Conservation (phyloP, 352 stramenopile genomes). For the Nothophytophthora sp. region DNA sequence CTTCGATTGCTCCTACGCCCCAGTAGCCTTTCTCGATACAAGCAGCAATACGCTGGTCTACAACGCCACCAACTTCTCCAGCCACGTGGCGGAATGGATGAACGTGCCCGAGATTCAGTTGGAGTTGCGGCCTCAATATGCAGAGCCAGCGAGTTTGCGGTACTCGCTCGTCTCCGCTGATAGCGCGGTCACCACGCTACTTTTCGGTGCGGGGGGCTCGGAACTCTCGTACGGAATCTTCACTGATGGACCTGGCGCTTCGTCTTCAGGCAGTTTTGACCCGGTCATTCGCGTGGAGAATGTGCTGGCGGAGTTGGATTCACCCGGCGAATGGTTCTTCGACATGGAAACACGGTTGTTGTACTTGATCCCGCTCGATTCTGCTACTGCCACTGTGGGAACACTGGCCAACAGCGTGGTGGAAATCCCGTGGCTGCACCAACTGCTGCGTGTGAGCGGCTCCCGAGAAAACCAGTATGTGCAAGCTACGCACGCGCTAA, state of each 20-base stretch:
- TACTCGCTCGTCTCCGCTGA: conserved; percentile 42
- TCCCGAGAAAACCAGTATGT: conserved; percentile 56
- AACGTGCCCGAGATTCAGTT: conserved; percentile 17
- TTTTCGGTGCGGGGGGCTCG: conserved; percentile 47
- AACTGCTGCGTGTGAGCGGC: conserved; percentile 65
- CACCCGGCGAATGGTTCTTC: conserved; percentile 71
- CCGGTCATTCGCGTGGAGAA: conserved; percentile 64
- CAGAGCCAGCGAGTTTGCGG: conserved; percentile 33
- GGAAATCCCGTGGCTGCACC: conserved; percentile 59
- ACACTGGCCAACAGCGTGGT: conserved; percentile 31
- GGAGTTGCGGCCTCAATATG: conserved; percentile 34
- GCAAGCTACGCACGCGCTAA: conserved; percentile 39
- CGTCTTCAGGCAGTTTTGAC: conserved; percentile 2
- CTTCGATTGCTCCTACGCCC: conserved; percentile 40
- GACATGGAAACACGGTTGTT: conserved; percentile 42
- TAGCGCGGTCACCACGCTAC: conserved; percentile 15
- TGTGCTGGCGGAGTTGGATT: conserved; percentile 59
- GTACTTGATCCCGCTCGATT: conserved; percentile 61
- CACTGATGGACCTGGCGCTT: conserved; percentile 19
- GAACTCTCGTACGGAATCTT: conserved; percentile 54
- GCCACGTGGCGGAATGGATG: conserved; percentile 40
- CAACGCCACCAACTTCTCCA: conserved; percentile 42
- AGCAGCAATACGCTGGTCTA: conserved; percentile 25
- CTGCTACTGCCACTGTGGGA: conserved; percentile 13
- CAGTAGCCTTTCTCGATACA: conserved; percentile 14